Conservation (phyloP, 192 early-diverging fungal species). For the Dimargaris verticillata region DNA sequence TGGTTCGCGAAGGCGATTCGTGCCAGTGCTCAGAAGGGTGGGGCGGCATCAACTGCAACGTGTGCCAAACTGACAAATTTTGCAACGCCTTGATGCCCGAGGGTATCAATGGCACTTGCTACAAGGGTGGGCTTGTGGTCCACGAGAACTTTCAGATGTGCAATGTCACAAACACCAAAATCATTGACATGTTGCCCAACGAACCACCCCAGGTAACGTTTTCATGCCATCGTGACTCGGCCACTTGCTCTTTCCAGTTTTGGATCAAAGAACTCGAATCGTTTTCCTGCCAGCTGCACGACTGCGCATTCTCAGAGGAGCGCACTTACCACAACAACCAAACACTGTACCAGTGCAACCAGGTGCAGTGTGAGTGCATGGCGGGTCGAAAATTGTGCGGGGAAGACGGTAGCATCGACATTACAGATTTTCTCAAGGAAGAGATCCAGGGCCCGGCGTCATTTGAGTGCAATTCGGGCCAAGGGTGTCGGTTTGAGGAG, state of each 20-base stretch:
- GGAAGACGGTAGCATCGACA: slow-evolving; percentile 58
- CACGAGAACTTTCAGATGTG: slow-evolving; percentile 54
- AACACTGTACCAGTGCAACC: slow-evolving; percentile 49
- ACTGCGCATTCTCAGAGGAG: slow-evolving; percentile 51
- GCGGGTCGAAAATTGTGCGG: slow-evolving; percentile 70
- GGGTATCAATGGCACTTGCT: slow-evolving; percentile 56
- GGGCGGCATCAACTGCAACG: slow-evolving; percentile 91
- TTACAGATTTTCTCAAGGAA: slow-evolving; percentile 61
- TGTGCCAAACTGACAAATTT: slow-evolving; percentile 41
- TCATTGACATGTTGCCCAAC: slow-evolving; percentile 31
- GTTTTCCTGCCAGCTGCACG: slow-evolving; percentile 74
- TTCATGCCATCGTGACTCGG: slow-evolving; percentile 37
- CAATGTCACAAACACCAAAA: slow-evolving; percentile 48
- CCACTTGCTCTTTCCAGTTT: slow-evolving; percentile 62
- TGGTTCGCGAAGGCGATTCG: slow-evolving; percentile 12
- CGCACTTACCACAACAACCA: slow-evolving; percentile 30
- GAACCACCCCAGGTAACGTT: slow-evolving; percentile 65
- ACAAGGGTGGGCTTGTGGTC: slow-evolving; percentile 52
- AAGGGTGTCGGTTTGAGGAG: slow-evolving; percentile 48
- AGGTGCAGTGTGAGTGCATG: slow-evolving; percentile 67
- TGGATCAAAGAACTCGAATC: slow-evolving; percentile 75
- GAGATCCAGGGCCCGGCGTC: slow-evolving; percentile 60
- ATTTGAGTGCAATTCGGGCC: slow-evolving; percentile 39
- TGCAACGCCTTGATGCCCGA: slow-evolving; percentile 52
- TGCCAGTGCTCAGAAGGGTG: slow-evolving; percentile 65